A percentile compares a stretch with the other conserved stretches of the same genome.
phyloP scores from a whole-genome alignment of 176 grass and related monocot genomes.

The Elymus sibiricus region DNA sequence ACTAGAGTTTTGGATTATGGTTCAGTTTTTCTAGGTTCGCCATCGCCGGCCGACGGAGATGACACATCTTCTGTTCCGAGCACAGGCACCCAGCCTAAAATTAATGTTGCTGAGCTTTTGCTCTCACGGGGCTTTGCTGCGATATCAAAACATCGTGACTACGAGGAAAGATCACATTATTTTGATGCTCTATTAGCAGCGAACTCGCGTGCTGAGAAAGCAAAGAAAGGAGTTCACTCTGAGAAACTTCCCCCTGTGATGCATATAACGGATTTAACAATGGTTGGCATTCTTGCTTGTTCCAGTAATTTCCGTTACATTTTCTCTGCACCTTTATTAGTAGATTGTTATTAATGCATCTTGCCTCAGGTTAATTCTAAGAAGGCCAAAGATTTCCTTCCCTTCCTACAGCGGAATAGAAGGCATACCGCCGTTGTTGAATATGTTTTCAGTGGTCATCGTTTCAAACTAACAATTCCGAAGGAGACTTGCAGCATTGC shows the following conservation, averaged over 20 bases:
- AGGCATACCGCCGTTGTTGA: conserved; percentile 85
- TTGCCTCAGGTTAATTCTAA: conserved; percentile 63
- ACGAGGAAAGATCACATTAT: conserved; percentile 92
- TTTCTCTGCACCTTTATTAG: background rate
- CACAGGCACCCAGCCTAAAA: conserved; percentile 37
- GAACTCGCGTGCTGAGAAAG: conserved; percentile 86
- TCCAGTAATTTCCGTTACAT: background rate
- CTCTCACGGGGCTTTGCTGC: conserved; percentile 76
- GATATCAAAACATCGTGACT: conserved; percentile 84
- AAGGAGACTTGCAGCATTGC: conserved; percentile 99
- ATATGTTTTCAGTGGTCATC: conserved; percentile 96
- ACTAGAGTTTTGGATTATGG: conserved; percentile 90
- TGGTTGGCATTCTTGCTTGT: conserved; percentile 24
- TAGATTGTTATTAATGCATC: background rate
- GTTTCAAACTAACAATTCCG: conserved; percentile 91
- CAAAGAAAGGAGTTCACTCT: conserved; percentile 90
- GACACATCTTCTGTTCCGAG: conserved; percentile 45
- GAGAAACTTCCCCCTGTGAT: conserved; percentile 68
- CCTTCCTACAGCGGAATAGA: conserved; percentile 81
- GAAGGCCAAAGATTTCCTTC: conserved; percentile 94
- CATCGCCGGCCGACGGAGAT: conserved; percentile 59
- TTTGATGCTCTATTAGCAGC: conserved; percentile 86
- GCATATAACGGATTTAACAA: conserved; percentile 94
- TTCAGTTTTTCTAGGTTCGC: conserved; percentile 68
- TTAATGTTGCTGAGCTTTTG: conserved; percentile 86